Conservation (phyloP, 306 rosid genomes). For the Prunus davidiana region DNA sequence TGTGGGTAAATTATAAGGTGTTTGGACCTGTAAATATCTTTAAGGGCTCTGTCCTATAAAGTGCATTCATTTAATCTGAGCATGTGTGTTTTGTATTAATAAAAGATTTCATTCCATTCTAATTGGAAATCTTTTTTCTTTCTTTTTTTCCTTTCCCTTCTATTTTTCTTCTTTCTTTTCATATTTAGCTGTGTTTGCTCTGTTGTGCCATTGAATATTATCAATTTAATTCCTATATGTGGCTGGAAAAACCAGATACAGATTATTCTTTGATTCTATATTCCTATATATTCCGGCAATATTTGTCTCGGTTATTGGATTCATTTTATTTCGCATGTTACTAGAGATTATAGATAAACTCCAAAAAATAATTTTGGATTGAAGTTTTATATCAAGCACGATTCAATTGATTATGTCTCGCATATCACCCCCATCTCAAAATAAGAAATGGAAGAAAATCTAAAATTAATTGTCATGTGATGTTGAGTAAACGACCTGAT, state of each 20-base stretch:
- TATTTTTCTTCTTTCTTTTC: neutral
- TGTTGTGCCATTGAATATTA: neutral
- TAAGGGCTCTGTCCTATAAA: constrained; percentile 17
- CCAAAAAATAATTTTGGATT: too few relatives aligned
- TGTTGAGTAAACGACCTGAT: too few relatives aligned
- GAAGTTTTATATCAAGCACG: too few relatives aligned
- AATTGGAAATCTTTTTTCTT: constrained; percentile 1
- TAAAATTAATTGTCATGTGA: too few relatives aligned
- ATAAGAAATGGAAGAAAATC: too few relatives aligned
- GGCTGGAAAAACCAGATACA: constrained; percentile 12
- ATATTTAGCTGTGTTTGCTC: neutral
- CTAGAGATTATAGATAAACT: too few relatives aligned
- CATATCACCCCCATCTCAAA: too few relatives aligned
- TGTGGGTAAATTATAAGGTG: constrained; percentile 35
- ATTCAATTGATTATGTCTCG: too few relatives aligned
- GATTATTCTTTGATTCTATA: constrained; percentile 34
- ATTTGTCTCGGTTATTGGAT: neutral
- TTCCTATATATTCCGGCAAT: neutral
- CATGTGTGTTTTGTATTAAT: constrained; percentile 31
- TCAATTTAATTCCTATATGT: neutral
- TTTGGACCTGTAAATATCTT: constrained; percentile 56
- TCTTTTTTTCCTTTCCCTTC: neutral
- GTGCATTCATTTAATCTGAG: constrained; percentile 17
- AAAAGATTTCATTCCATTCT: constrained; percentile 10
- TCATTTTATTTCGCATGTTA: neutral